Evolutionary conservation across 164 flowering plant species (phyloP).

Genomic region (Echeveria elegans): DNA sequence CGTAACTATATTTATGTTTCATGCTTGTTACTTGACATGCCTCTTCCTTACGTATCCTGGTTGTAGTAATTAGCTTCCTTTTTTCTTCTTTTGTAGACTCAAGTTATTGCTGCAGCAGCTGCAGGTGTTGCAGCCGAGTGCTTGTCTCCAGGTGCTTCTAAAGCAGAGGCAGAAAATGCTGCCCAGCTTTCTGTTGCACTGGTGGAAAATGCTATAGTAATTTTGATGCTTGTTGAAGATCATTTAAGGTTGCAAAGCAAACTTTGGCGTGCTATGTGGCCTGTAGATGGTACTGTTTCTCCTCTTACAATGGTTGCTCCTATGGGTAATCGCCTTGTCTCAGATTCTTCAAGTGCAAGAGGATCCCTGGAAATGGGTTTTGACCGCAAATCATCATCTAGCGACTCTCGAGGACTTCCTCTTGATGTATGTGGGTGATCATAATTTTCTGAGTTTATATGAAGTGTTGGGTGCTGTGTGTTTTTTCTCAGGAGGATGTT

Average conservation of each 20-base stretch:
- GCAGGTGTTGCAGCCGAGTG: slow-evolving; percentile 99
- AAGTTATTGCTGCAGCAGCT: slow-evolving; percentile 99
- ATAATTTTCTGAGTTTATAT: not conserved
- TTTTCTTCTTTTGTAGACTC: slow-evolving; percentile 63
- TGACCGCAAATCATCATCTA: slow-evolving; percentile 34
- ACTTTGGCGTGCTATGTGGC: slow-evolving; percentile 35
- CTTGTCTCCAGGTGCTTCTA: slow-evolving; percentile 72
- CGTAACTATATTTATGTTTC: not conserved
- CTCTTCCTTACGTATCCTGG: not conserved
- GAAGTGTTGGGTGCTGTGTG: not conserved
- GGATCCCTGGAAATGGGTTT: slow-evolving; percentile 38
- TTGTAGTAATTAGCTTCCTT: not conserved
- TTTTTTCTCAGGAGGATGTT: no score
- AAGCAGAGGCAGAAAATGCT: slow-evolving; percentile 86
- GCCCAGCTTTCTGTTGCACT: slow-evolving; percentile 96
- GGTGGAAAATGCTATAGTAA: slow-evolving; percentile 97
- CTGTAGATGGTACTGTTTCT: slow-evolving; percentile 34
- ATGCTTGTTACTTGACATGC: not conserved
- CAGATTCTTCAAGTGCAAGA: slow-evolving; percentile 24
- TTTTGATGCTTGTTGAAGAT: slow-evolving; percentile 97
- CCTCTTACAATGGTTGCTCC: slow-evolving; percentile 49
- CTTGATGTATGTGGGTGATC: slow-evolving; percentile 64
- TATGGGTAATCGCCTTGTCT: slow-evolving; percentile 29
- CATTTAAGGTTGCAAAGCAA: slow-evolving; percentile 94
- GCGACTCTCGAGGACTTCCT: slow-evolving; percentile 63